Evolutionary conservation across 2,329 filamentous ascomycete species (phyloP).

Genomic region (Aspergillus brunneoviolaceus): DNA sequence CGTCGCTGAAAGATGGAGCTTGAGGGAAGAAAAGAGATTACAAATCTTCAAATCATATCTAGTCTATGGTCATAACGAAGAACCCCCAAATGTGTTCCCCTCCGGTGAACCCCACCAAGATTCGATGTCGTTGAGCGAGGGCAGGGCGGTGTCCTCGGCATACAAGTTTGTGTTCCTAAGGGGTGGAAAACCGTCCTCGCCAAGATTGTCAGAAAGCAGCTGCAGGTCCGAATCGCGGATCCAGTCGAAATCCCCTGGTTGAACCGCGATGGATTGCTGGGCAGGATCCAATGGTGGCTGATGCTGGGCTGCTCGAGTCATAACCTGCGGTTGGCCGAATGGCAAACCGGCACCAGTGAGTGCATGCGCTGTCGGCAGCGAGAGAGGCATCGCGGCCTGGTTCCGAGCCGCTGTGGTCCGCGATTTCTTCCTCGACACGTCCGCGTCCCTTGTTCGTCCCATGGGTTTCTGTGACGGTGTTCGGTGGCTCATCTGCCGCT

Average conservation of each 20-base stretch:
- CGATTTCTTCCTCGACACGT: conserved; percentile 26
- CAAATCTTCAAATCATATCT: background rate
- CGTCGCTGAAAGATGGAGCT: too few relatives aligned
- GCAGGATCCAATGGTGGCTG: conserved; percentile 4
- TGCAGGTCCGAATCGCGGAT: conserved; percentile 29
- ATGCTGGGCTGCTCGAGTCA: background rate
- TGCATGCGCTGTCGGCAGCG: conserved; percentile 1
- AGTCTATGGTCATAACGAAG: conserved; percentile 19
- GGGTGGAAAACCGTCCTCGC: conserved; percentile 19
- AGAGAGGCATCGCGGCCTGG: conserved; percentile 5
- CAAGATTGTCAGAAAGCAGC: conserved; percentile 24
- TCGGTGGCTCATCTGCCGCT: conserved; percentile 30
- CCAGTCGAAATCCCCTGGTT: conserved; percentile 30
- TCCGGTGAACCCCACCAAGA: conserved; percentile 33
- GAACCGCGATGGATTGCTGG: conserved; percentile 14
- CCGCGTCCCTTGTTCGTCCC: conserved; percentile 6
- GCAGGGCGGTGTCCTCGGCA: conserved; percentile 15
- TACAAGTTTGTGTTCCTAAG: conserved; percentile 13
- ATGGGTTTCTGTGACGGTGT: conserved; percentile 14
- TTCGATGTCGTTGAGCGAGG: conserved; percentile 29
- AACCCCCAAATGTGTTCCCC: conserved; percentile 17
- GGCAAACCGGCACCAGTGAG: background rate
- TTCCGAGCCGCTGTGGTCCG: conserved; percentile 15
- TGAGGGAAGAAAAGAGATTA: background rate
- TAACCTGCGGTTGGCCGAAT: conserved; percentile 7